Conservation (phyloP, 306 rosid species). For the Quercus ilex region DNA sequence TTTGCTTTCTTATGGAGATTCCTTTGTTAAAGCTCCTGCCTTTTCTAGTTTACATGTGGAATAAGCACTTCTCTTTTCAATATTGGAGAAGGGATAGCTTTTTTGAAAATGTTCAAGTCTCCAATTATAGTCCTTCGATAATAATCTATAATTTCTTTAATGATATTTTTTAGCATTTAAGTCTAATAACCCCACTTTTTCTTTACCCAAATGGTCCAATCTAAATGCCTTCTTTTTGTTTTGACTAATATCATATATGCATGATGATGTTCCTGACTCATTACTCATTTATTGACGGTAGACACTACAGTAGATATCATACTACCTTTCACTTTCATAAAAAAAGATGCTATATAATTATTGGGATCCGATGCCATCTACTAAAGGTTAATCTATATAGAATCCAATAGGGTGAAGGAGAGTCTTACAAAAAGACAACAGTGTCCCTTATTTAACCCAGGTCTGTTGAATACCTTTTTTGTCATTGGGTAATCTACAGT, state of each 20-base stretch:
- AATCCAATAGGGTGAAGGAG: neutral
- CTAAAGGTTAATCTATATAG: neutral
- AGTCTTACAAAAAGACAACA: constrained; percentile 15
- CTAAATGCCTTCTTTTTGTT: neutral
- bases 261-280: constrained; percentile 29
- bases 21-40: neutral
- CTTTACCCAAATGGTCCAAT: neutral
- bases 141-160: neutral
- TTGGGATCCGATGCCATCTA: constrained; percentile 33
- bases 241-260: constrained; percentile 23
- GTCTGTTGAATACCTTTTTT: neutral
- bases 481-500: neutral
- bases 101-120: neutral
- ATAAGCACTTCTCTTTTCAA: constrained; percentile 13
- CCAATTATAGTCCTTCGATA: neutral
- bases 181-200: too few species aligned
- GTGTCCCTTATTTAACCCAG: constrained; percentile 5
- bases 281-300: constrained; percentile 22
- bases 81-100: neutral
- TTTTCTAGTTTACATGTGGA: constrained; percentile 1
- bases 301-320: constrained; percentile 19
- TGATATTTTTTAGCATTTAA: neutral
- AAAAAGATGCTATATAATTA: constrained; percentile 23
- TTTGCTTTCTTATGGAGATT: neutral
- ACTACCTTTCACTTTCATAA: constrained; percentile 12